Conservation (phyloP, 23 red algal genomes). For the Gracilaria caudata region DNA sequence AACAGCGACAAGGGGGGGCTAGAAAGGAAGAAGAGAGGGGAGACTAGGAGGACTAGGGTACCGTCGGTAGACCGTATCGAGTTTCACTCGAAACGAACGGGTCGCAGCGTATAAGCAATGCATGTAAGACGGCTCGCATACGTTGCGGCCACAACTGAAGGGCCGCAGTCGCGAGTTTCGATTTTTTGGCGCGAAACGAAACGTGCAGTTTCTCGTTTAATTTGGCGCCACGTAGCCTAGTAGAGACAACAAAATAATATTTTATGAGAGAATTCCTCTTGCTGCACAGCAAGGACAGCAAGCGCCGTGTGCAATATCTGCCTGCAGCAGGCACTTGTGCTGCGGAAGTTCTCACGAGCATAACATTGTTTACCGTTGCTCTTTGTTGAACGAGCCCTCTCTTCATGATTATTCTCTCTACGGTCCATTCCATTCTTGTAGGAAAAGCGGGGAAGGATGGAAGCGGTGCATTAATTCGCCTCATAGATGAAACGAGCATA, state of each 20-base stretch:
- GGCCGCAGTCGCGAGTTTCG: constrained; percentile 23
- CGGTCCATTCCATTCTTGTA: no score
- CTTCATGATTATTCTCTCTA: no score
- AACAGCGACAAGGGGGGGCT: background rate
- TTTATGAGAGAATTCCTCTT: no score
- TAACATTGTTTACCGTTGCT: no score
- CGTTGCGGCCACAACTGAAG: constrained; percentile 23
- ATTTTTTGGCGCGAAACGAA: constrained; percentile 56
- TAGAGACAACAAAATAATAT: background rate
- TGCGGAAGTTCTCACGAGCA: no score
- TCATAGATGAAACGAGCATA: no score
- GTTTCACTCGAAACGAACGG: background rate
- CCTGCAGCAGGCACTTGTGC: no score
- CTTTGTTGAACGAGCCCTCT: no score
- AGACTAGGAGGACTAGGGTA: no score
- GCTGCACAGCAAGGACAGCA: constrained; percentile 5
- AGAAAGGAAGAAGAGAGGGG: background rate
- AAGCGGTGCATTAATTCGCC: no score
- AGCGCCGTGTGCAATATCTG: background rate
- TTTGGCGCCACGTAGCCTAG: constrained; percentile 21
- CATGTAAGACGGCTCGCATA: background rate
- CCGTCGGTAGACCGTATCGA: background rate
- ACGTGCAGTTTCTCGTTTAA: no score
- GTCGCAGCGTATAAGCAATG: background rate
- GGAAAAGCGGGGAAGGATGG: no score